Base-by-base conservation (phyloP, 495 filamentous ascomycete genomes). In the Talaromyces liani region DNA sequence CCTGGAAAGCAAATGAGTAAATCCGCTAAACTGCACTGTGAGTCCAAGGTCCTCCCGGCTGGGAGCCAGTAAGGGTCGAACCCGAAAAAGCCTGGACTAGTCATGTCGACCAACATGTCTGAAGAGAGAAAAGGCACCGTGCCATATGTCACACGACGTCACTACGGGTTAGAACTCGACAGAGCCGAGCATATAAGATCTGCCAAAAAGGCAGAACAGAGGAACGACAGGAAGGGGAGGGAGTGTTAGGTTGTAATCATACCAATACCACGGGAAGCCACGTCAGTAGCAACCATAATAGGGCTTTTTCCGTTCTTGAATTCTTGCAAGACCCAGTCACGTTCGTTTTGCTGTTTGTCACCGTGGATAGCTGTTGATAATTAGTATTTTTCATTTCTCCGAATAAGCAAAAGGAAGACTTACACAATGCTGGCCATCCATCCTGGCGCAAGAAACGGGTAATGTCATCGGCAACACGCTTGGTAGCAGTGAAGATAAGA, bases 311-410 rank as follows among this genome's bases (percentile, higher is more conserved):
- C 93, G 68, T 91, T 92, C 87, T 98, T 98, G 85, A 98, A 98
- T 75, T 98, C 94, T 73, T 97, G 96, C 74, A 98, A 82, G 69
- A 98, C 94, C 94, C 94, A 98, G 80, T 98, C 94, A 80, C 94
- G 92, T 79, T 98, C 94, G 73, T 97, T 95, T 74, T 98, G 94
- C 71, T 97, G 93, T 82, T 98, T 98, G 84, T 98, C 94, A 71
- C 94, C 94, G 82, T 98, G 94, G 69, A 98, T 98, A 57, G 94
- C 92, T 92, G 64, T 34, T 29, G 29, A 64, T 54, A 14, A 20
- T 90, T 81, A 89, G 85, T 62, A 69, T 53, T 16, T 16, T 7
- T 29, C 39, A 20, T 20, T 33, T 12, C 5, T 9, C 31, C 7
- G 8, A 14, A 3, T n/a, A 8, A 29, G 7, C 8, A 20, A 5